A percentile compares a stretch with the other conserved stretches of the same genome.
Evolutionary conservation across 176 grass and related monocot species (phyloP).

Genomic region (Olyra latifolia): DNA sequence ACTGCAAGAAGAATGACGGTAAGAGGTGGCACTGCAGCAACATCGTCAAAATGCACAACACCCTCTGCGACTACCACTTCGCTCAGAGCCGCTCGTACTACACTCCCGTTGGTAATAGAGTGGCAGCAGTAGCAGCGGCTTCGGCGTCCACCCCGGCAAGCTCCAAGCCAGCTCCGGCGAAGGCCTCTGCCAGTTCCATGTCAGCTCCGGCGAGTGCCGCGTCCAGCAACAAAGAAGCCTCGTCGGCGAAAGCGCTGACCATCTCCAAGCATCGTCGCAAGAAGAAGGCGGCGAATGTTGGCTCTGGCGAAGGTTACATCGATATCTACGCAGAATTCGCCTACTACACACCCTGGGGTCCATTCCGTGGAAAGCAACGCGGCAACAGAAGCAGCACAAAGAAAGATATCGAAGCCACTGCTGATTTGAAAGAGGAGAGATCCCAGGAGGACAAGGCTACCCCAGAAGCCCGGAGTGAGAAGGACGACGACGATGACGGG

Average conservation of each 20-base stretch:
- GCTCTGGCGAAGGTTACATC: background rate
- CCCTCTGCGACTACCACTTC: constrained; percentile 27
- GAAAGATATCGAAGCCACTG: background rate
- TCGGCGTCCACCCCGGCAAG: background rate
- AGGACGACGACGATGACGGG: background rate
- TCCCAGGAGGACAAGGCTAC: background rate
- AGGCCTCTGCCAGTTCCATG: background rate
- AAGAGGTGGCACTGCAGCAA: background rate
- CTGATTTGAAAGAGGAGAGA: background rate
- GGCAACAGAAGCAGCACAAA: background rate
- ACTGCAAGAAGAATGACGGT: constrained; percentile 33
- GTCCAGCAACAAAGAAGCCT: background rate
- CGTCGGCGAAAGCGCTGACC: background rate
- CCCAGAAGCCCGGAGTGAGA: background rate
- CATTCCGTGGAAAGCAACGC: constrained; percentile 14
- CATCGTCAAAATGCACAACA: background rate
- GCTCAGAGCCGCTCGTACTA: background rate
- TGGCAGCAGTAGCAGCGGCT: background rate
- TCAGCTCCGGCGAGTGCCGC: background rate
- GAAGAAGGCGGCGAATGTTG: background rate
- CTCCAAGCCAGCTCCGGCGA: background rate
- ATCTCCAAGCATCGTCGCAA: constrained; percentile 11
- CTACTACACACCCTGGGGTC: constrained; percentile 19
- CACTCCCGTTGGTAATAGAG: background rate
- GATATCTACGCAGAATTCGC: no score